Percentiles rank a stretch among this genome's conserved stretches.
Conservation (phyloP, 2,329 filamentous ascomycete species). For the Colletotrichum lupini region DNA sequence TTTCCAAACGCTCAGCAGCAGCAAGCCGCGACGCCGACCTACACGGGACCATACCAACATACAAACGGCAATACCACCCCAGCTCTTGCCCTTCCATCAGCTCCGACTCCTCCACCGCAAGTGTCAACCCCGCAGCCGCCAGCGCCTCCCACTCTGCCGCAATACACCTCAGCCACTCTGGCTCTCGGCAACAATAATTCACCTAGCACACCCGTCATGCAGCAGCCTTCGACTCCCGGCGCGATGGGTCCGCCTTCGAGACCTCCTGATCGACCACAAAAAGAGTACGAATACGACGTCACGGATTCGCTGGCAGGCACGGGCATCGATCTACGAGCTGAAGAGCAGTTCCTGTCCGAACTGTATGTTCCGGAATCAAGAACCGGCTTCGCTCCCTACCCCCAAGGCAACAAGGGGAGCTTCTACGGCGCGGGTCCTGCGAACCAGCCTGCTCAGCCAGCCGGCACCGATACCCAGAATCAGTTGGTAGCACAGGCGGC, state of each 20-base stretch:
- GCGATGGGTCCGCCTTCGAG: constrained; percentile 70
- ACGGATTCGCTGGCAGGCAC: constrained; percentile 87
- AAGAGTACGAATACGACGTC: constrained; percentile 76
- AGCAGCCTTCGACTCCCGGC: constrained; percentile 45
- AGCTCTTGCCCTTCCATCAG: constrained; percentile 37
- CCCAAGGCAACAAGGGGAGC: constrained; percentile 63
- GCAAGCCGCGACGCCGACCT: constrained; percentile 43
- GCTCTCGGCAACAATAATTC: constrained; percentile 22
- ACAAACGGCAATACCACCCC: constrained; percentile 50
- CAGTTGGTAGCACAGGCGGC: constrained; percentile 74
- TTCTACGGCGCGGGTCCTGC: constrained; percentile 75
- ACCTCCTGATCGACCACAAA: constrained; percentile 71
- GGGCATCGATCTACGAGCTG: constrained; percentile 87
- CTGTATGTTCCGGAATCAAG: constrained; percentile 66
- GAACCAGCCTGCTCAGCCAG: constrained; percentile 68
- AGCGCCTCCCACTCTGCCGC: constrained; percentile 24
- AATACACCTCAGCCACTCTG: constrained; percentile 40
- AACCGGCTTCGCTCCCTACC: constrained; percentile 66
- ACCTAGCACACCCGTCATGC: constrained; percentile 27
- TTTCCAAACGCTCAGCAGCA: constrained; percentile 38
- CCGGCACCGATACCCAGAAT: constrained; percentile 64
- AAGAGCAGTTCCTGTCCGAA: constrained; percentile 83
- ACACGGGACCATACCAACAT: constrained; percentile 47
- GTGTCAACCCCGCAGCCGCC: constrained; percentile 36
- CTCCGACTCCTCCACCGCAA: constrained; percentile 37